Percentiles rank a stretch among this genome's conserved stretches.
Conservation (phyloP, 169 alveolate genomes). For the Cryptosporidium andersoni region DNA sequence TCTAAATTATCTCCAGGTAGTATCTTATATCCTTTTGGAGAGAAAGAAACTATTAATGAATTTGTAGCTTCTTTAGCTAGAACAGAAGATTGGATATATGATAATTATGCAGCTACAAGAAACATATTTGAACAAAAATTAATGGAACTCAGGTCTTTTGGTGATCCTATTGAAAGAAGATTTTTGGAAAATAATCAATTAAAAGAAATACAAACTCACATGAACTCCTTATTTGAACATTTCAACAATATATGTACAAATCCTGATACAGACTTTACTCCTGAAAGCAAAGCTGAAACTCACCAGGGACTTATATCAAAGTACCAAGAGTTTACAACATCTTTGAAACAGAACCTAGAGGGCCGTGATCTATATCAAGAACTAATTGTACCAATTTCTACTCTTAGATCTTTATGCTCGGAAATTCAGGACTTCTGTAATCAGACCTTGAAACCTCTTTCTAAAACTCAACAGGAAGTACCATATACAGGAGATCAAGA, state of each 20-base stretch:
- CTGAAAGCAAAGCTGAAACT: constrained; percentile 49
- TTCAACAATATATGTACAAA: constrained; percentile 29
- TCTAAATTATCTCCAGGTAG: constrained; percentile 64
- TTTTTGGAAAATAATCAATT: constrained; percentile 41
- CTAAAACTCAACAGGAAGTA: constrained; percentile 3
- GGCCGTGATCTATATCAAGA: constrained; percentile 30
- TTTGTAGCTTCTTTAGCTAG: constrained; percentile 43
- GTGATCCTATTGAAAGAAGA: constrained; percentile 68
- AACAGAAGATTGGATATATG: constrained; percentile 75
- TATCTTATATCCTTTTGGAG: constrained; percentile 33
- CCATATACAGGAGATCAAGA: not conserved
- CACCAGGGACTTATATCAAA: constrained; percentile 16
- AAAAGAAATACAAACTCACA: constrained; percentile 40
- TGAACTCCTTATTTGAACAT: constrained; percentile 41
- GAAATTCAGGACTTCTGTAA: constrained; percentile 48
- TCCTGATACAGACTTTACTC: constrained; percentile 45
- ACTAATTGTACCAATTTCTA: constrained; percentile 22
- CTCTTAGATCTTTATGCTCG: constrained; percentile 38
- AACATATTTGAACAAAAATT: constrained; percentile 63
- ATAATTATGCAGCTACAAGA: constrained; percentile 47
- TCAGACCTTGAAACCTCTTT: constrained; percentile 30
- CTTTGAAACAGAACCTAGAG: constrained; percentile 38
- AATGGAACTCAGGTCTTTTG: constrained; percentile 27
- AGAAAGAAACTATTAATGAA: constrained; percentile 27
- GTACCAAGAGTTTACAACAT: constrained; percentile 41